phyloP scores from a whole-genome alignment of 495 filamentous ascomycete species.

The Hamigera avellanea region DNA sequence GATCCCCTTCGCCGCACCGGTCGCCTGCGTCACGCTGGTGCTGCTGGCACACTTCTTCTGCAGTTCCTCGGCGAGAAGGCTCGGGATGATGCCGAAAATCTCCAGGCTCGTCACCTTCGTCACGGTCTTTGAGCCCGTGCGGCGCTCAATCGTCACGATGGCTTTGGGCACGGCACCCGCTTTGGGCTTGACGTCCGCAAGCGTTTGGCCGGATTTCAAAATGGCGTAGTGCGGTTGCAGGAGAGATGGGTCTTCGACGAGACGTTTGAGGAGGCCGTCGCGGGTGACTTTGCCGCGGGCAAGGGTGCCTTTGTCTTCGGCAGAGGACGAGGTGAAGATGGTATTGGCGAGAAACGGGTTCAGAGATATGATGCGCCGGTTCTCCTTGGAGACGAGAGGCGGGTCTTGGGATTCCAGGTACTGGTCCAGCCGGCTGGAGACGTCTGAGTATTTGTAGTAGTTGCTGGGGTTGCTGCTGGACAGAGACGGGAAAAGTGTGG shows the following conservation, averaged over 20 bases:
- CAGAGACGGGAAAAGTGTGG: conserved; percentile 39
- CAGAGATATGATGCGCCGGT: conserved; percentile 53
- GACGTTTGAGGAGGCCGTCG: conserved; percentile 49
- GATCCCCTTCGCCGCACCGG: conserved; percentile 49
- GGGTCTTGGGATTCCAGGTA: conserved; percentile 43
- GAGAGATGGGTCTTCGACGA: conserved; percentile 39
- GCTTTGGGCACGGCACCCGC: conserved; percentile 50
- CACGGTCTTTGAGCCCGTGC: conserved; percentile 57
- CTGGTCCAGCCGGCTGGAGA: conserved; percentile 27
- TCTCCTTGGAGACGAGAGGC: conserved; percentile 41
- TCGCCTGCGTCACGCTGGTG: conserved; percentile 51
- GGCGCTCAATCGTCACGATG: conserved; percentile 47
- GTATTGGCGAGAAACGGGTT: conserved; percentile 52
- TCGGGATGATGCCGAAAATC: conserved; percentile 49
- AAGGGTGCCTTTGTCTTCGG: conserved; percentile 45
- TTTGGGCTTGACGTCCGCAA: conserved; percentile 47
- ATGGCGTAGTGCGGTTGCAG: conserved; percentile 42
- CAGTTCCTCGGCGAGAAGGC: conserved; percentile 53
- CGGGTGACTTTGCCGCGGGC: conserved; percentile 49
- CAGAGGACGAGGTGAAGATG: conserved; percentile 38
- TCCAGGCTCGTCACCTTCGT: conserved; percentile 55
- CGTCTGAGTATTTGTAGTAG: conserved; percentile 39
- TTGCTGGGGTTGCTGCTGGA: conserved; percentile 33
- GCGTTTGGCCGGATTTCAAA: conserved; percentile 39
- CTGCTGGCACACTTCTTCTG: conserved; percentile 61